These are phyloP conservation scores for Pilasporangium apinafurcum DNA, from an alignment of 352 stramenopile genomes.

Conservation along the genomic window DNA sequence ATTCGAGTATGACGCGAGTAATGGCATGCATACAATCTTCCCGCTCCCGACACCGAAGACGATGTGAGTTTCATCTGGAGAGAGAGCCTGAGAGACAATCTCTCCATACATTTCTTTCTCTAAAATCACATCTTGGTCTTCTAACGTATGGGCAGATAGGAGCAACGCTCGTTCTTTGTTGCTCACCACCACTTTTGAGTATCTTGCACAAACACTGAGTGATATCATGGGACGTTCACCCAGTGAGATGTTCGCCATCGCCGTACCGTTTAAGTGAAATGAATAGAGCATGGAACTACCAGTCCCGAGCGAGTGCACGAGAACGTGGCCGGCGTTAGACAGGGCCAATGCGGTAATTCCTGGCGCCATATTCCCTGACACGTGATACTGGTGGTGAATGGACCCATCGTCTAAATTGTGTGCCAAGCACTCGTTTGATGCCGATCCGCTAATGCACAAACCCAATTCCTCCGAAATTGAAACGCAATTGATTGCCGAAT, in stretches of 20 bases:
- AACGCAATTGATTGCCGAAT: conserved; percentile 54
- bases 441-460: conserved; percentile 65
- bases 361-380: conserved; percentile 36
- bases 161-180: conserved; percentile 38
- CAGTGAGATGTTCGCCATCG: conserved; percentile 38
- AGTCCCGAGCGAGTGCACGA: conserved; percentile 66
- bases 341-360: conserved; percentile 51
- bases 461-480: conserved; percentile 63
- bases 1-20: conserved; percentile 17
- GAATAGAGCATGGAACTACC: conserved; percentile 46
- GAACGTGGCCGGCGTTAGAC: conserved; percentile 56
- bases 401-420: conserved; percentile 62
- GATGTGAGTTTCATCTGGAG: conserved; percentile 67
- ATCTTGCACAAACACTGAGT: conserved; percentile 49
- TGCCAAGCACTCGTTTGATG: conserved; percentile 56
- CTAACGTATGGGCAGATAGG: conserved; percentile 40
- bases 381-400: conserved; percentile 46
- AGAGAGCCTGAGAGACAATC: conserved; percentile 54
- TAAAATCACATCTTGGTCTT: conserved; percentile 45
- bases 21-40: conserved; percentile 44
- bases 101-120: conserved; percentile 31
- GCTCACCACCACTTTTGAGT: conserved; percentile 64
- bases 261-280: conserved; percentile 67
- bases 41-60: conserved; percentile 58
- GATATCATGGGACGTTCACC: conserved; percentile 33